Conservation (phyloP, 106 monocot genomes). For the Dendrobium huoshanense region DNA sequence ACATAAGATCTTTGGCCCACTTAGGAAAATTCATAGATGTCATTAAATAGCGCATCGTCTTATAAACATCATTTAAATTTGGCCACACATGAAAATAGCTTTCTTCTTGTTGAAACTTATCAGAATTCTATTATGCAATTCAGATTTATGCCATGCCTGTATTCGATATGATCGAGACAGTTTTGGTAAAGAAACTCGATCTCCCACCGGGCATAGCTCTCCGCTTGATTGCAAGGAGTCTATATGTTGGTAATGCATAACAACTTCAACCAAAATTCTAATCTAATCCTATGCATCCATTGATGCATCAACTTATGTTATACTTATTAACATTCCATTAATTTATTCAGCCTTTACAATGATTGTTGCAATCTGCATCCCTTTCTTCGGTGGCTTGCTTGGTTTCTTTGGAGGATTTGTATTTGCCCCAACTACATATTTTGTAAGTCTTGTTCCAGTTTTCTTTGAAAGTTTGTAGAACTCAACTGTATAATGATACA, state of each 20-base stretch:
- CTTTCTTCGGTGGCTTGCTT: conserved; percentile 18
- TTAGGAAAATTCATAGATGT: too few species aligned
- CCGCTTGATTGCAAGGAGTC: conserved; percentile 30
- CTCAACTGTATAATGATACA: background rate
- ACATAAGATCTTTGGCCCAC: background rate
- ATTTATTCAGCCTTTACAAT: conserved; percentile 9
- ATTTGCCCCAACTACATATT: conserved; percentile 15
- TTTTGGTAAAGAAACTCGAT: conserved; percentile 36
- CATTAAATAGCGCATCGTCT: too few species aligned
- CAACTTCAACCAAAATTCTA: background rate
- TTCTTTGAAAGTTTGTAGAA: background rate
- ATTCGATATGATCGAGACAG: conserved; percentile 63
- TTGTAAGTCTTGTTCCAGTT: background rate
- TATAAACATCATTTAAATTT: too few species aligned
- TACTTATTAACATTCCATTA: background rate
- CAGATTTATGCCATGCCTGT: conserved; percentile 59
- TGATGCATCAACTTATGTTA: background rate
- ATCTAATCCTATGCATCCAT: background rate
- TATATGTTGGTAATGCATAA: conserved; percentile 47
- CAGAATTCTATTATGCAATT: background rate
- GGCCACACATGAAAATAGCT: background rate
- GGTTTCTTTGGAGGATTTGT: conserved; percentile 17
- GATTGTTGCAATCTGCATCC: conserved; percentile 5
- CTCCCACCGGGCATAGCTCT: conserved; percentile 27
- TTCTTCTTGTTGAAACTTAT: too few species aligned